Evolutionary conservation across 2,329 filamentous ascomycete species (phyloP), one percentile per base, ranked within the genome.

Genomic region (Epichloe hybrida): DNA sequence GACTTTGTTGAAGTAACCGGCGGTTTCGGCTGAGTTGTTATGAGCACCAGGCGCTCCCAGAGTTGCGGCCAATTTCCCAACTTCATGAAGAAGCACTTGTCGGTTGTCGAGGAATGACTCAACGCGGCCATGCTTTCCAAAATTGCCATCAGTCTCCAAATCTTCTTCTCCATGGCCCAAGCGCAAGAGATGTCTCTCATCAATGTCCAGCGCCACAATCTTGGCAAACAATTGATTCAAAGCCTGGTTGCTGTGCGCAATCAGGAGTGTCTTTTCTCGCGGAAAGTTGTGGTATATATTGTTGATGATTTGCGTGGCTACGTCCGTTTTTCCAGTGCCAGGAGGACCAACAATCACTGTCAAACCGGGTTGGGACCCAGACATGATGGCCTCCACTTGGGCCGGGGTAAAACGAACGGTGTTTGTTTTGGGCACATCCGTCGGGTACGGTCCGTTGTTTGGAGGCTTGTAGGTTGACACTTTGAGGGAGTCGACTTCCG

Each of bases 281-380:
- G 93, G 90, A 64, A 96, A 98, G 68, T 97, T 95, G 72, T 97
- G 91, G 64, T 98, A 98, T 59, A 98, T 86, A 66, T 97, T 96
- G 72, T 88, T 96, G 69, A 98, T 98, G 64, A 97, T 94, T 66
- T 98, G 93, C 4, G 91, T 96, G 46, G 89, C 90, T 49, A 98
- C 93, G 67, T 98, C 93, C n/a, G 93, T 98, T 72, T 98, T 98
- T 55, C 94, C 93, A 6, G 93, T 98, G 50, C 93, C 93, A 7
- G 93, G 93, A 50, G 93, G 93, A 1, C 93, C 93, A 55, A 98
- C 88, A 58, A 98, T 85, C 46, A 98, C 80, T 1, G 91, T 96
- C 48, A 98, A 75, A 20, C 94, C 93, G 37, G 93, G 91, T 61
- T 98, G 94, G 6, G 88, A 90, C 20, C 93, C 93, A 40, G 91